Evolutionary conservation across 768 basidiomycete species (phyloP), one percentile per base, ranked within the genome.

Genomic region (Hebeloma cylindrosporum): DNA sequence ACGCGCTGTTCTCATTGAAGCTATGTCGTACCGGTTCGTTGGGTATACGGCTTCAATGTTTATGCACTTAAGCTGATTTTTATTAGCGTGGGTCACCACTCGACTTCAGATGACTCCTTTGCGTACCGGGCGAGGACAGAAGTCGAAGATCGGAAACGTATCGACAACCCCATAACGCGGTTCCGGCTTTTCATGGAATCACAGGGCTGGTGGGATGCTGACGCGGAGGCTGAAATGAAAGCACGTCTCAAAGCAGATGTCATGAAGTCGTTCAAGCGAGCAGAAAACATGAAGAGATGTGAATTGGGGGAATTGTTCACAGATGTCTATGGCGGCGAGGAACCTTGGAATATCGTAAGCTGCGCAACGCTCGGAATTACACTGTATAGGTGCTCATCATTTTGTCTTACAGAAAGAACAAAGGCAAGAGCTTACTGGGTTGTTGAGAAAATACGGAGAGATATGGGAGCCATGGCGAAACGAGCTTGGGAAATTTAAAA

Each of bases 61-160:
- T 40, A 37, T 44, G 31, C 28, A 39, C 26, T 38, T 42, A n/a
- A n/a, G 28, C 21, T 25, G 30, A 23, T 25, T n/a, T 16, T 45
- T 36, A 51, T 33, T 59, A 88, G 87, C 20, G 85, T 96, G 9
- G 88, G 93, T n/a, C 93, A 97, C 60, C 92, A 94, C 61, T 92
- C 89, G 13, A 94, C 90, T 0, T 95, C 93, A 7, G 94, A 97
- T 57, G 93, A 97, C 64, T 94, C 92, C 4, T 94, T 89, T 57
- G 93, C 93, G 16, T 97, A 97, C 63, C 82, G 93, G 29, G 77
- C 88, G 1, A 79, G 88, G 14, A 79, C 89, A 44, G 94, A 95
- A 58, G 94, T 96, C 22, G 90, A 95, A 65, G 86, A 93, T 54
- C 80, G 87, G 58, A 93, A 91, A 68, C 83, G 88, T 23, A 82